A percentile compares a stretch with the other conserved stretches of the same genome.
Evolutionary conservation across 208 protist genomes (phyloP).

Genomic region (Trypanosoma avium): DNA sequence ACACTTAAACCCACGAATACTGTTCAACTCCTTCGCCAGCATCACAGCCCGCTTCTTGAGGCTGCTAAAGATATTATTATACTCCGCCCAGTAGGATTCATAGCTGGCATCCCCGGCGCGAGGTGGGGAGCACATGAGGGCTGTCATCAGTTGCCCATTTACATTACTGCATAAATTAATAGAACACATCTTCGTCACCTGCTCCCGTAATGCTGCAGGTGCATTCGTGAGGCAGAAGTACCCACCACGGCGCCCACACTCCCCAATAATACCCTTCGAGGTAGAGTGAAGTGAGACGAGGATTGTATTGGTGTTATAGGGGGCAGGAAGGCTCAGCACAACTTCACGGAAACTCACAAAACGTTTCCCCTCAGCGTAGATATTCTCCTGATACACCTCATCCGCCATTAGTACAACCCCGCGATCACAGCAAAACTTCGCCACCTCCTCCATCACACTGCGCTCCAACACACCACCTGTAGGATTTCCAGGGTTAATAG

Average conservation of each 20-base stretch:
- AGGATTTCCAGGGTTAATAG: conserved; percentile 99
- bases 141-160: conserved; percentile 93
- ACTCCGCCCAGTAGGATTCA: conserved; percentile 82
- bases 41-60: conserved; percentile 63
- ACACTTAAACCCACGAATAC: conserved; percentile 93
- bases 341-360: conserved; percentile 93
- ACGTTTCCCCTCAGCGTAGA: conserved; percentile 90
- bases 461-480: conserved; percentile 92
- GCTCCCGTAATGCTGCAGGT: conserved; percentile 49
- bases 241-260: conserved; percentile 98
- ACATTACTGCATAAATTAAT: conserved; percentile 97
- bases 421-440: conserved; percentile 61
- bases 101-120: conserved; percentile 90
- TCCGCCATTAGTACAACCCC: conserved; percentile 96
- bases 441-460: conserved; percentile 80
- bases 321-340: conserved; percentile 56
- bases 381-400: conserved; percentile 99
- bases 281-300: conserved; percentile 96
- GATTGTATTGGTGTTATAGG: conserved; percentile 64
- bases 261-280: conserved; percentile 98
- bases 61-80: conserved; percentile 68
- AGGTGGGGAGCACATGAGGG: conserved; percentile 96
- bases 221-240: conserved; percentile 95
- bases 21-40: conserved; percentile 89
- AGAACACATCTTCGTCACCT: conserved; percentile 96